Evolutionary conservation across 805 yeast genomes (phyloP).

Genomic region (Priceomyces carsonii): DNA sequence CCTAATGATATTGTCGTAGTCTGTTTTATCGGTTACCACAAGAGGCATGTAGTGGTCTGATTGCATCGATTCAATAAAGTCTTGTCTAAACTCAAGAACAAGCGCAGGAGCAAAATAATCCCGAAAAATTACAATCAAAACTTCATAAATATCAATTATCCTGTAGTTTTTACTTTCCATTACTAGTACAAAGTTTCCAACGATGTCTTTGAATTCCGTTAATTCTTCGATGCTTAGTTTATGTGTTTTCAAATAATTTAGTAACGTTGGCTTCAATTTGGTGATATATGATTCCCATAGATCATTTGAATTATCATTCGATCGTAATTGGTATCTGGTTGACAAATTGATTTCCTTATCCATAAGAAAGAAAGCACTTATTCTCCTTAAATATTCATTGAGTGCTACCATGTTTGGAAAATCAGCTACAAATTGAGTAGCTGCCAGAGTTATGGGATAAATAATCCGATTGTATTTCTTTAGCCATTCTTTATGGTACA

Average conservation of each 20-base stretch:
- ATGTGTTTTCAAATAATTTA: conserved; percentile 44
- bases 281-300: conserved; percentile 71
- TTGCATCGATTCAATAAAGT: conserved; percentile 62
- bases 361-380: conserved; percentile 74
- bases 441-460: conserved; percentile 52
- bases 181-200: conserved; percentile 74
- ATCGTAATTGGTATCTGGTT: conserved; percentile 64
- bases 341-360: conserved; percentile 68
- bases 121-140: conserved; percentile 59
- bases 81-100: conserved; percentile 54
- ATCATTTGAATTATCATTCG: conserved; percentile 62
- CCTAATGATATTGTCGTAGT: conserved; percentile 63
- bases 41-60: conserved; percentile 91
- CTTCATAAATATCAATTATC: conserved; percentile 58
- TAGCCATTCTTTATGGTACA: conserved; percentile 70
- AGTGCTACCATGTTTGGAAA: conserved; percentile 38
- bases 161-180: conserved; percentile 72
- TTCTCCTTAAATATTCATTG: conserved; percentile 56
- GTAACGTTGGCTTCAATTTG: conserved; percentile 60
- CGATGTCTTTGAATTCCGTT: conserved; percentile 54
- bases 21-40: conserved; percentile 56
- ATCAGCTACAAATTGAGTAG: conserved; percentile 20
- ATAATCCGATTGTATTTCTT: conserved; percentile 70
- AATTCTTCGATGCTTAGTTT: conserved; percentile 45
- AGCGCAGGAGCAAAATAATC: conserved; percentile 58